phyloP scores from a whole-genome alignment of 2,329 filamentous ascomycete genomes.

The Nakataea oryzae region DNA sequence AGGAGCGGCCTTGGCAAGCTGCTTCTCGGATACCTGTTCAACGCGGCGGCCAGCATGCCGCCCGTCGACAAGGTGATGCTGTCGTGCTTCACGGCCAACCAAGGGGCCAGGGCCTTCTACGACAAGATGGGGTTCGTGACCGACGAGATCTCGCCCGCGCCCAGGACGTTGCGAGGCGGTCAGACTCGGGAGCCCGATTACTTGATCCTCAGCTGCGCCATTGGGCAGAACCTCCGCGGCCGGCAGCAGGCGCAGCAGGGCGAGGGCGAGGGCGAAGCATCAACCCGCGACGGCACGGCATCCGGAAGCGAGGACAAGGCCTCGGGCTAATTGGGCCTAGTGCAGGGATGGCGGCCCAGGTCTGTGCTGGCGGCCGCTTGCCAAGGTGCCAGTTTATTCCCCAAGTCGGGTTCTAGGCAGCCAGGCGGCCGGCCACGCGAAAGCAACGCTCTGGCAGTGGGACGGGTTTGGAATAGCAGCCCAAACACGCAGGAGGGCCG shows the following conservation, averaged over 20 bases:
- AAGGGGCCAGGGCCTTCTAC: slow-evolving; percentile 46
- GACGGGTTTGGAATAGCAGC: too few relatives aligned
- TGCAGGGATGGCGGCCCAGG: too few relatives aligned
- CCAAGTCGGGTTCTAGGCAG: not conserved
- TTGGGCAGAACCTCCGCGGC: not conserved
- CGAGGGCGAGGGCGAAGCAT: not conserved
- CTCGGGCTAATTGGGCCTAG: not conserved
- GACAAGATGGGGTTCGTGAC: slow-evolving; percentile 43
- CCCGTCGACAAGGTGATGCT: slow-evolving; percentile 59
- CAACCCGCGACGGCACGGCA: not conserved
- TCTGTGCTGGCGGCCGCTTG: not conserved
- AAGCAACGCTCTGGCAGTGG: not conserved
- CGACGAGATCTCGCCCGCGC: slow-evolving; percentile 44
- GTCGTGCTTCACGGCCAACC: slow-evolving; percentile 59
- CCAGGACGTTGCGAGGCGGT: slow-evolving; percentile 39
- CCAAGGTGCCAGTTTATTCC: not conserved
- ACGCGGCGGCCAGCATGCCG: slow-evolving; percentile 40
- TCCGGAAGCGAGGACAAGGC: too few relatives aligned
- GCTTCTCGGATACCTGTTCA: slow-evolving; percentile 46
- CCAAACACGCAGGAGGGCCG: not conserved
- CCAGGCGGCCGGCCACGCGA: not conserved
- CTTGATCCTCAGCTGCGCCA: slow-evolving; percentile 43
- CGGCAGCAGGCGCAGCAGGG: not conserved
- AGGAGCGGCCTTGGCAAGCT: slow-evolving; percentile 53
- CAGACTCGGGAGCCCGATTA: slow-evolving; percentile 46